Conservation (phyloP, 179 eudicot species). For the Beta corolliflora region DNA sequence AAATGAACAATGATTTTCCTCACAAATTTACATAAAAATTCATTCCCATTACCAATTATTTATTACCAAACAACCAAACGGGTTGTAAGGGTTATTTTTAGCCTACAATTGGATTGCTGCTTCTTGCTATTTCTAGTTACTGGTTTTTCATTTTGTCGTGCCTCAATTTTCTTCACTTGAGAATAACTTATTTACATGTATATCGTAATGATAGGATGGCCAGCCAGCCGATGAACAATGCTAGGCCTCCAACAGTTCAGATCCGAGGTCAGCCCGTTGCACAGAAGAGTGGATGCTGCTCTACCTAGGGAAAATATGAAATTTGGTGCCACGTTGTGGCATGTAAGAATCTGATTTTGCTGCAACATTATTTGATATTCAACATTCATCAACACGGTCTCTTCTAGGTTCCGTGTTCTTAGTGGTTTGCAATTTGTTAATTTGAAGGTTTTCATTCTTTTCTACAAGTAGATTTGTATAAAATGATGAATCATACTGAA, state of each 20-base stretch:
- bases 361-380: constrained; percentile 33
- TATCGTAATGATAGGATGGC: constrained; percentile 44
- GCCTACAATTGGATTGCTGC: not conserved
- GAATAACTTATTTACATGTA: not conserved
- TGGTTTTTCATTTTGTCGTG: not conserved
- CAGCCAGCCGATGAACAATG: constrained; percentile 46
- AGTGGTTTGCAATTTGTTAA: constrained; percentile 36
- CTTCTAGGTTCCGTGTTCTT: constrained; percentile 24
- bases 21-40: no score
- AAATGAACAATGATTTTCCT: no score
- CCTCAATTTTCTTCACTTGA: not conserved
- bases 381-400: constrained; percentile 29
- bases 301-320: constrained; percentile 28
- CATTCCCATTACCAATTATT: no score
- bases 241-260: constrained; percentile 52
- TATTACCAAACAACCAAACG: no score
- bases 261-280: constrained; percentile 52
- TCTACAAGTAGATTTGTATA: constrained; percentile 36
- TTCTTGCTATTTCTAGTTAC: not conserved
- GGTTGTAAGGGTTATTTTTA: not conserved
- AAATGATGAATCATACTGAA: constrained; percentile 24
- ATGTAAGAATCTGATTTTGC: constrained; percentile 31
- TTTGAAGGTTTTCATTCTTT: constrained; percentile 28
- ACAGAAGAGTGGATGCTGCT: constrained; percentile 53
- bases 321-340: constrained; percentile 34